A percentile compares a stretch with the other conserved stretches of the same genome.
phyloP scores from a whole-genome alignment of 345 rosid species.

The Toxicodendron radicans region DNA sequence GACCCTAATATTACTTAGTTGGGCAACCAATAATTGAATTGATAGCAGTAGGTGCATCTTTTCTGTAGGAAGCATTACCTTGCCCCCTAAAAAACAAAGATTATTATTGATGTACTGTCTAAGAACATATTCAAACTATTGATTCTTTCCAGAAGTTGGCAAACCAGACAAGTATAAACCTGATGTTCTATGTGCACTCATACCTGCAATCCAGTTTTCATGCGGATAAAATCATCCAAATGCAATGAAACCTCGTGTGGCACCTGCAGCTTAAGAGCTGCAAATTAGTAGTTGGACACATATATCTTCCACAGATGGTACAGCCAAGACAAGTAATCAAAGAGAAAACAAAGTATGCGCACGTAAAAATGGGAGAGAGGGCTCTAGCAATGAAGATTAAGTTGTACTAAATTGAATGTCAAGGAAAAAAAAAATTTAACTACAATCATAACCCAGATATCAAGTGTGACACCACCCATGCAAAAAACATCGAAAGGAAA shows the following conservation, averaged over 20 bases:
- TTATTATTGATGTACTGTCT: background rate
- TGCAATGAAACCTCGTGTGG: conserved; percentile 66
- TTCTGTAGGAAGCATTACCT: conserved; percentile 10
- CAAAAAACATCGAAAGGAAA: background rate
- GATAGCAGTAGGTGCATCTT: conserved; percentile 3
- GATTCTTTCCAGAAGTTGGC: background rate
- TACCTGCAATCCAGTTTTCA: conserved; percentile 90
- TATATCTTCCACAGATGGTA: background rate
- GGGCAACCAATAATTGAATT: background rate
- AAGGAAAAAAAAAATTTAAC: background rate
- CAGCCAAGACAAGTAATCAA: background rate
- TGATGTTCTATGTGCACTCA: conserved; percentile 3
- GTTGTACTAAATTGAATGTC: background rate
- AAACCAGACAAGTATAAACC: conserved; percentile 9
- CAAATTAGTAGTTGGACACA: conserved; percentile 16
- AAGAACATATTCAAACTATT: background rate
- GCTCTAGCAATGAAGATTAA: background rate
- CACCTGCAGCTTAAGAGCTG: conserved; percentile 47
- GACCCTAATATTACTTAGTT: conserved; percentile 6
- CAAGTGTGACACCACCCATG: background rate
- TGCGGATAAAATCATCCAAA: conserved; percentile 73
- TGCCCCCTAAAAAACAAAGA: background rate
- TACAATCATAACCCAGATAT: background rate
- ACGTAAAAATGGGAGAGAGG: background rate
- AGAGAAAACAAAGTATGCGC: background rate